Evolutionary conservation across 495 filamentous ascomycete species (phyloP).

Genomic region (Penicillium turbatum): DNA sequence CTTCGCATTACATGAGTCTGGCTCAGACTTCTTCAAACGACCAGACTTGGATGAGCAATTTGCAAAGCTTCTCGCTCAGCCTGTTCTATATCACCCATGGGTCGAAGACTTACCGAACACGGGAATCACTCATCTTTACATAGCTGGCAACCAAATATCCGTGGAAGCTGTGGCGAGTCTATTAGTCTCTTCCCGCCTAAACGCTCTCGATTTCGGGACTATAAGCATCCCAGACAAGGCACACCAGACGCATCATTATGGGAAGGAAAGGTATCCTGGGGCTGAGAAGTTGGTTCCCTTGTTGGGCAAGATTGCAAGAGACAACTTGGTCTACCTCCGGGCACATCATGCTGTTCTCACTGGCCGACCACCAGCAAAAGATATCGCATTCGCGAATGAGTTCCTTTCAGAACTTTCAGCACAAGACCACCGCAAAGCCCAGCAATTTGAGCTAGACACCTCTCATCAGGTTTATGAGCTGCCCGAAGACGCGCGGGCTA

Average conservation of each 20-base stretch:
- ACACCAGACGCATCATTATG: conserved; percentile 13
- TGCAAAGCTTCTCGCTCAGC: conserved; percentile 45
- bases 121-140: conserved; percentile 58
- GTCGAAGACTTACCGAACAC: conserved; percentile 49
- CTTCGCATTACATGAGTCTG: background rate
- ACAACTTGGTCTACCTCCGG: conserved; percentile 50
- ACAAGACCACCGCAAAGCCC: conserved; percentile 24
- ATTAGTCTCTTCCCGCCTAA: conserved; percentile 45
- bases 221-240: conserved; percentile 35
- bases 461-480: conserved; percentile 46
- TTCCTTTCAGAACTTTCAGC: conserved; percentile 37
- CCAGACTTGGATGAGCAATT: conserved; percentile 48
- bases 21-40: conserved; percentile 30
- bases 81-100: conserved; percentile 46
- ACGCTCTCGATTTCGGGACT: conserved; percentile 51
- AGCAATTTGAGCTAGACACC: conserved; percentile 33
- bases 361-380: conserved; percentile 37
- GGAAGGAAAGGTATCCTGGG: conserved; percentile 33
- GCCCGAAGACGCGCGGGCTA: conserved; percentile 27
- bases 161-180: conserved; percentile 54
- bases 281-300: conserved; percentile 53
- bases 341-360: conserved; percentile 56
- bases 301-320: conserved; percentile 42
- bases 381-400: conserved; percentile 18
- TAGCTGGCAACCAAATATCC: conserved; percentile 55